Percentiles rank a stretch among this genome's conserved stretches.
phyloP scores from a whole-genome alignment of 1,139 yeast species.

The Arxiozyma telluris region DNA sequence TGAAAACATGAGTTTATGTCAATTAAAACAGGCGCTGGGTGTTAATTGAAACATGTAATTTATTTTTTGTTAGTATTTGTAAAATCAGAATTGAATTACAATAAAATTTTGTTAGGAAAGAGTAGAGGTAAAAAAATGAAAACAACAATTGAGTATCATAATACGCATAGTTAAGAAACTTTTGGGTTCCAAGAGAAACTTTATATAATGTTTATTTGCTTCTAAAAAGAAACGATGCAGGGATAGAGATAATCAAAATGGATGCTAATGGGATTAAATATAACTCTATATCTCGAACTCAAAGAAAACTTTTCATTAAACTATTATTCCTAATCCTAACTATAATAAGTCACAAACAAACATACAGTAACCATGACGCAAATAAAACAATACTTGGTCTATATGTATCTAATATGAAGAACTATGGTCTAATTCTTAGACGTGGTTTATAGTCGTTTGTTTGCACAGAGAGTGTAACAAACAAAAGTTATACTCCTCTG shows the following conservation, averaged over 20 bases:
- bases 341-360: neutral
- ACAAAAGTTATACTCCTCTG: too few species aligned
- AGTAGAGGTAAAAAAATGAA: neutral
- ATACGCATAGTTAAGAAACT: too few species aligned
- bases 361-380: constrained; percentile 16
- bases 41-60: neutral
- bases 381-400: neutral
- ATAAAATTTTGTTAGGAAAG: neutral
- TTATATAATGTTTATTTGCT: neutral
- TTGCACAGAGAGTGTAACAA: neutral
- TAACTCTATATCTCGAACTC: neutral
- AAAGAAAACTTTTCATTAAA: too few species aligned
- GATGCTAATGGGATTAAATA: neutral
- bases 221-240: neutral
- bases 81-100: neutral
- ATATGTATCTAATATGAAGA: too few species aligned
- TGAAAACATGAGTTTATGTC: neutral
- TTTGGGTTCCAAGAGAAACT: too few species aligned
- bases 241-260: neutral
- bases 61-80: neutral
- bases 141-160: neutral
- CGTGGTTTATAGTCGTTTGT: neutral
- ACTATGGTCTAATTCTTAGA: neutral
- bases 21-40: neutral
- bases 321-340: neutral